Percentiles rank a stretch among this genome's conserved stretches.
Conservation (phyloP, 306 rosid genomes). For the Oemleria cerasiformis region DNA sequence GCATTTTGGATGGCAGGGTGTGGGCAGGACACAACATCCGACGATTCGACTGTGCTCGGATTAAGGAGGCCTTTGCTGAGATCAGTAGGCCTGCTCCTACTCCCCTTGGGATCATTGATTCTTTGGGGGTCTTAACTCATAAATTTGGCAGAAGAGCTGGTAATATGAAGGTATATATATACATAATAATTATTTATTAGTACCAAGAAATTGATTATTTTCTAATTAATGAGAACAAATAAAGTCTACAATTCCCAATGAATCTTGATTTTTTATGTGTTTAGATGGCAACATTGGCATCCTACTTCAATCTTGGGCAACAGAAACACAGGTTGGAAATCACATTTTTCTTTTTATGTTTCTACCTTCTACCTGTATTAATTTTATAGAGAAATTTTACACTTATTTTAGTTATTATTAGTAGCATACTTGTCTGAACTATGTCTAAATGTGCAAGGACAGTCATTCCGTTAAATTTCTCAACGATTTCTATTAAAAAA, state of each 20-base stretch:
- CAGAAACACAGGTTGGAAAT: slow-evolving; percentile 78
- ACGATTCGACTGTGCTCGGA: slow-evolving; percentile 81
- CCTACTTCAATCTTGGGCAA: slow-evolving; percentile 83
- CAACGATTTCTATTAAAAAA: too few relatives aligned
- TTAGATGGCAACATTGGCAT: slow-evolving; percentile 92
- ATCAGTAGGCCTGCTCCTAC: slow-evolving; percentile 63
- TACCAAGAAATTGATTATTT: not conserved
- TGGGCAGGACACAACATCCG: slow-evolving; percentile 96
- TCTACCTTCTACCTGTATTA: too few relatives aligned
- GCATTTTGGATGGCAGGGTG: slow-evolving; percentile 68
- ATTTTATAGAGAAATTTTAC: too few relatives aligned
- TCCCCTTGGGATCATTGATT: slow-evolving; percentile 72
- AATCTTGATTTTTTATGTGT: slow-evolving; percentile 13
- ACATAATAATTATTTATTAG: not conserved
- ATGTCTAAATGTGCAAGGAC: too few relatives aligned
- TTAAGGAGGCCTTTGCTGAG: slow-evolving; percentile 68
- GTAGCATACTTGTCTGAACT: too few relatives aligned
- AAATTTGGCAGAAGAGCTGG: slow-evolving; percentile 96
- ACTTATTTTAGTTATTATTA: too few relatives aligned
- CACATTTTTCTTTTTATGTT: not conserved
- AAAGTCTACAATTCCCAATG: not conserved
- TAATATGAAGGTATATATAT: slow-evolving; percentile 82
- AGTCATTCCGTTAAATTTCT: too few relatives aligned
- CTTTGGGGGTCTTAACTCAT: slow-evolving; percentile 55
- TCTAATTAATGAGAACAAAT: not conserved